Conservation (phyloP, 495 filamentous ascomycete genomes). For the Umbilicaria muhlenbergii region DNA sequence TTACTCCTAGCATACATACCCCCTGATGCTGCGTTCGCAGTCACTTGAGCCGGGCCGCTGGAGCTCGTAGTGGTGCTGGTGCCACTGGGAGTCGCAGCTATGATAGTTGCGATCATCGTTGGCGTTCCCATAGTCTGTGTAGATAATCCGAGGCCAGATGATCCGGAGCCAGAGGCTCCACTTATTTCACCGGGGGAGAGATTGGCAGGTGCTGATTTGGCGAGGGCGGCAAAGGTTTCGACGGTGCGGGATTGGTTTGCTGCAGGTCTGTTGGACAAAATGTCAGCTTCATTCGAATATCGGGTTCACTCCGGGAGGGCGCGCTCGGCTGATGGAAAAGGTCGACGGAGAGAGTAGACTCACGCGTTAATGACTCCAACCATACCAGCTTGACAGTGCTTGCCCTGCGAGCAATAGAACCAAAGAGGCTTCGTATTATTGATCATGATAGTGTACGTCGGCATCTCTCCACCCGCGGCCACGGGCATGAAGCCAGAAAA, state of each 20-base stretch:
- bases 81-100: too few species aligned
- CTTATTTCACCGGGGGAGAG: neutral
- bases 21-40: too few species aligned
- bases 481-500: too few species aligned
- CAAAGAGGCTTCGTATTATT: constrained; percentile 34
- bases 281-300: neutral
- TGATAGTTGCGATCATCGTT: too few species aligned
- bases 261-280: neutral
- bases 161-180: too few species aligned
- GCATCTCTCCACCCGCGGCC: neutral
- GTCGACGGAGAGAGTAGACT: neutral
- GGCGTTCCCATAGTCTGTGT: too few species aligned
- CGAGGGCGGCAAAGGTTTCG: neutral
- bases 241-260: constrained; percentile 3
- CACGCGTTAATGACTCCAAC: constrained; percentile 30
- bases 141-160: too few species aligned
- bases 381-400: constrained; percentile 34
- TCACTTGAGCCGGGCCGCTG: too few species aligned
- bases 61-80: too few species aligned
- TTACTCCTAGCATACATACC: too few species aligned
- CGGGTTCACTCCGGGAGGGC: too few species aligned
- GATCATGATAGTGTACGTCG: constrained; percentile 27
- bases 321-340: too few species aligned
- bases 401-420: constrained; percentile 41
- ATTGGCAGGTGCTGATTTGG: neutral